These are phyloP conservation scores for Platanus orientalis DNA, from an alignment of 164 flowering plant species.

Conservation along the genomic window DNA sequence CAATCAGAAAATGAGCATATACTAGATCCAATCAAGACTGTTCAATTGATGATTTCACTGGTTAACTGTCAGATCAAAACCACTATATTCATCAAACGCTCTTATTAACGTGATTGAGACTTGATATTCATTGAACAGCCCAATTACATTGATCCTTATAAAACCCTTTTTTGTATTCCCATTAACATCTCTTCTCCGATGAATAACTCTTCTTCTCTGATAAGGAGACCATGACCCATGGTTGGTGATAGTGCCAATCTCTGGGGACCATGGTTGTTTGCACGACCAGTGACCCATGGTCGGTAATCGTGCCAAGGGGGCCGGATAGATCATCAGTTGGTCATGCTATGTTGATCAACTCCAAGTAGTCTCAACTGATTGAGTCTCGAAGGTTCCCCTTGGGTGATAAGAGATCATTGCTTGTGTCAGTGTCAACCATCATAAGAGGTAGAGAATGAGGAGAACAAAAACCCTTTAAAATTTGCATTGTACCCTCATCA, in stretches of 20 bases:
- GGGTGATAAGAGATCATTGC: not conserved
- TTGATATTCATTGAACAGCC: no score
- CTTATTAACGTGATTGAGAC: no score
- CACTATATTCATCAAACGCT: no score
- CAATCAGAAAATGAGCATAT: no score
- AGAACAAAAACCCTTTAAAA: not conserved
- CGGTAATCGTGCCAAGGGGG: slow-evolving; percentile 51
- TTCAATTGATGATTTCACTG: no score
- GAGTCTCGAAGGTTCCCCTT: slow-evolving; percentile 20
- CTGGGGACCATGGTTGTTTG: slow-evolving; percentile 55
- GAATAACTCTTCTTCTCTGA: no score
- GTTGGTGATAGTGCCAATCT: slow-evolving; percentile 74
- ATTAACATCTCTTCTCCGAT: no score
- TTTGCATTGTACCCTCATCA: not conserved
- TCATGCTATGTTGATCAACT: slow-evolving; percentile 23
- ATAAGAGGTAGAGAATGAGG: not conserved
- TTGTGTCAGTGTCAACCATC: not conserved
- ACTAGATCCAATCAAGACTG: no score
- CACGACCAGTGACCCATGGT: slow-evolving; percentile 36
- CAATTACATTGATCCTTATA: no score
- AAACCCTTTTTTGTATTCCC: no score
- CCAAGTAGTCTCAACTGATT: slow-evolving; percentile 34
- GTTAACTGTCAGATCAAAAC: no score
- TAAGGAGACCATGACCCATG: no score
- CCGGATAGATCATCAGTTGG: slow-evolving; percentile 21